These are phyloP conservation scores for Meredithiella fracta DNA, from an alignment of 2,329 filamentous ascomycete genomes.

Conservation along the genomic window DNA sequence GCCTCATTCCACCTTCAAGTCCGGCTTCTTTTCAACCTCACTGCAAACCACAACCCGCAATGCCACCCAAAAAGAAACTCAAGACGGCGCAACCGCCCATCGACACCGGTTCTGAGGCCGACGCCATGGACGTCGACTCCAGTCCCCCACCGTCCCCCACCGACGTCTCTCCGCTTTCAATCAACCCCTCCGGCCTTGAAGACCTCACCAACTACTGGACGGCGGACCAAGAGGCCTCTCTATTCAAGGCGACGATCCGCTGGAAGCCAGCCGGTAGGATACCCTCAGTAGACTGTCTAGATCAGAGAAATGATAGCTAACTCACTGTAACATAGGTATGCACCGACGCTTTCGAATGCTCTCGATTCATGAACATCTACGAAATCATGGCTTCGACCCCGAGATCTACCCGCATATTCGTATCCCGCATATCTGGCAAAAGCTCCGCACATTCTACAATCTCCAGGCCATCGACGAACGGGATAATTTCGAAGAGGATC, in stretches of 20 bases:
- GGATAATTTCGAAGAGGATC: constrained; percentile 49
- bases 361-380: constrained; percentile 62
- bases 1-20: not conserved
- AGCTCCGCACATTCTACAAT: constrained; percentile 70
- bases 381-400: constrained; percentile 63
- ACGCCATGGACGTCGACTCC: constrained; percentile 41
- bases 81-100: constrained; percentile 32
- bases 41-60: constrained; percentile 20
- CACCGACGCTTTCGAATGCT: constrained; percentile 92
- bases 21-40: not conserved
- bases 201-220: constrained; percentile 57
- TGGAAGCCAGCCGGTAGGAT: constrained; percentile 82
- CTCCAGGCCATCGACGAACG: constrained; percentile 73
- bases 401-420: constrained; percentile 60
- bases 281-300: no score
- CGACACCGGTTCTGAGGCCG: constrained; percentile 38
- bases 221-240: constrained; percentile 80
- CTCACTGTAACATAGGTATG: constrained; percentile 42
- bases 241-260: constrained; percentile 82
- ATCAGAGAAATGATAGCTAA: not conserved
- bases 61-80: constrained; percentile 56
- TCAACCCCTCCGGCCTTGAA: constrained; percentile 21
- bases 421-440: constrained; percentile 83
- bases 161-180: constrained; percentile 7
- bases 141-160: constrained; percentile 1